A percentile compares a stretch with the other conserved stretches of the same genome.
Conservation (phyloP, 1,284 basidiomycete genomes). For the Kalmanozyma brasiliensis region DNA sequence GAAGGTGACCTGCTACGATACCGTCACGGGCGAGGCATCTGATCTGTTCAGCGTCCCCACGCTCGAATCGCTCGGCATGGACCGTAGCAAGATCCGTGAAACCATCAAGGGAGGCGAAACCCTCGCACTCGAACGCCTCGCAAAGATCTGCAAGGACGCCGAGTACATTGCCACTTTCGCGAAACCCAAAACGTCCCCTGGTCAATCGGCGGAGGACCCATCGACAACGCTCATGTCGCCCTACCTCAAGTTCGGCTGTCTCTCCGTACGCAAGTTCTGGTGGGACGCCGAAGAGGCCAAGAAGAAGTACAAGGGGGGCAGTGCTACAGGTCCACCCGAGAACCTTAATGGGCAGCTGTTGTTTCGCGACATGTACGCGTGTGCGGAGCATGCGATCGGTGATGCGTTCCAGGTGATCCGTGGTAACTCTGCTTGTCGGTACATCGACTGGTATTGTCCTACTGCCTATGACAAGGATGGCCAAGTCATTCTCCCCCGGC, state of each 20-base stretch:
- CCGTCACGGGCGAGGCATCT: constrained; percentile 69
- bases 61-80: constrained; percentile 70
- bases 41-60: constrained; percentile 71
- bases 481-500: constrained; percentile 67
- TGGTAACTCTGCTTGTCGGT: constrained; percentile 70
- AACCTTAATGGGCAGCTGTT: constrained; percentile 67
- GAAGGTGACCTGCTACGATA: constrained; percentile 64
- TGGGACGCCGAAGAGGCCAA: constrained; percentile 51
- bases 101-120: constrained; percentile 70
- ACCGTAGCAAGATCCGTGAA: constrained; percentile 65
- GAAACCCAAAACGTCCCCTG: constrained; percentile 70
- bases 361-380: constrained; percentile 71
- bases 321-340: constrained; percentile 45
- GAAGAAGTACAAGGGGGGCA: constrained; percentile 55
- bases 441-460: constrained; percentile 70
- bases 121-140: constrained; percentile 69
- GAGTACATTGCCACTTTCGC: constrained; percentile 70
- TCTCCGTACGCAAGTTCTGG: constrained; percentile 68
- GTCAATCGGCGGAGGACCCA: constrained; percentile 39
- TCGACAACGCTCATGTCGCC: constrained; percentile 69
- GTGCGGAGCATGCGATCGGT: constrained; percentile 69
- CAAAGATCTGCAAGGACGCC: constrained; percentile 69
- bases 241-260: constrained; percentile 72
- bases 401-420: constrained; percentile 69
- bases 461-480: constrained; percentile 70